Base-by-base conservation (phyloP, 2,329 filamentous ascomycete species). In the Colletotrichum sp. region DNA sequence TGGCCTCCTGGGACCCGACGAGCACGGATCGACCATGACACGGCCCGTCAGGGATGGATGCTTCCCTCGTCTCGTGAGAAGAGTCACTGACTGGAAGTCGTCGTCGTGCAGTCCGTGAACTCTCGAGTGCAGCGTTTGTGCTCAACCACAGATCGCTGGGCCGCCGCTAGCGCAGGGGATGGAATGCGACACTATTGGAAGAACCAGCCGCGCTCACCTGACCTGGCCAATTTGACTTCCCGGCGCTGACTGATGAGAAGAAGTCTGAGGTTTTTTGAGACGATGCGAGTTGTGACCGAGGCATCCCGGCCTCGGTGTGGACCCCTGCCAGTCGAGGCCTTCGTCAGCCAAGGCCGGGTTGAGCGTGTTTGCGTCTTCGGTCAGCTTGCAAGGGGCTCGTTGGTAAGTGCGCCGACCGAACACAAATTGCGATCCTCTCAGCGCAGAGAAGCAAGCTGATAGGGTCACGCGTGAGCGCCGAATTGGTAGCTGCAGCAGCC, bases 1-100 rank as follows among this genome's bases (percentile, higher is more conserved):
- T 68, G 36, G 59, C 66, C 52, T 59, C 16, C 27, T 22, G 15
- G 30, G n/a, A 32, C 39, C 44, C 36, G 32, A 65, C 44, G 16
- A 71, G 72, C 68, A 71, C 68, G 68, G 68, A 48, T 74, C 60
- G 68, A 67, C 72, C 72, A 67, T 72, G 61, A 44, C 63, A 72
- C 70, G 30, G 30, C 39, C 27, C 34, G 44, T 52, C 55, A 63
- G 72, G 69, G 72, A 64, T 75, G 30, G 15, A 73, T 59, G 22
- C 32, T 70, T 34, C 44, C 22, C 34, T 16, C 32, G 36, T 66
- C 44, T 59, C 60, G 36, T 55, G 72, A 60, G 61, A 39, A 36
- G 8, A 32, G 25, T 72, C 36, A 70, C 57, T 63, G 28, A 32
- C 61, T 30, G 15, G 65, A 30, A 25, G 22, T 25, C 5, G 12